Conservation (phyloP, 2,329 filamentous ascomycete species). For the Byssothecium circinans region DNA sequence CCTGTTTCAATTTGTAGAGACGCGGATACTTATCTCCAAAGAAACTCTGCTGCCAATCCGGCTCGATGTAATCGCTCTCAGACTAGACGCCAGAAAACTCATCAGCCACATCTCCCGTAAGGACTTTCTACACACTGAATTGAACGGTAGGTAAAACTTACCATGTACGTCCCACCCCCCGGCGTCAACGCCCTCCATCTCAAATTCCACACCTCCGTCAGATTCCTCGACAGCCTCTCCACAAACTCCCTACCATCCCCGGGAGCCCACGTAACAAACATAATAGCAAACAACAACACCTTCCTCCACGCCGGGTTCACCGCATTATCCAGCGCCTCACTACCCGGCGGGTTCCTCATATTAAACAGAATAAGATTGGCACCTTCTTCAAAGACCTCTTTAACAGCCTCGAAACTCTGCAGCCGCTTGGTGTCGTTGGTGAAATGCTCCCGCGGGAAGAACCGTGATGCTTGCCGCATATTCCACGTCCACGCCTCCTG, state of each 20-base stretch:
- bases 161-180: constrained; percentile 25
- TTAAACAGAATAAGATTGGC: constrained; percentile 15
- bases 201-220: constrained; percentile 14
- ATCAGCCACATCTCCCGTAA: too few species aligned
- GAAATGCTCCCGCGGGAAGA: constrained; percentile 26
- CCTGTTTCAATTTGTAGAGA: constrained; percentile 10
- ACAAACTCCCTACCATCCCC: neutral
- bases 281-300: constrained; percentile 11
- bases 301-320: constrained; percentile 12
- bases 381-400: constrained; percentile 18
- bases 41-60: constrained; percentile 14
- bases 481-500: constrained; percentile 20
- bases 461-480: constrained; percentile 26
- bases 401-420: constrained; percentile 22
- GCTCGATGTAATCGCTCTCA: constrained; percentile 27
- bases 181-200: constrained; percentile 11
- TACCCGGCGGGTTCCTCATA: constrained; percentile 9
- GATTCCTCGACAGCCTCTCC: constrained; percentile 2
- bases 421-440: constrained; percentile 21
- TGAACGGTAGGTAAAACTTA: too few species aligned
- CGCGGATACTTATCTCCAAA: constrained; percentile 16
- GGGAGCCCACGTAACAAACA: constrained; percentile 12
- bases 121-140: too few species aligned
- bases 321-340: constrained; percentile 7
- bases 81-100: too few species aligned